Evolutionary conservation across 768 basidiomycete species (phyloP).

Genomic region (Gymnopilus dilepis): DNA sequence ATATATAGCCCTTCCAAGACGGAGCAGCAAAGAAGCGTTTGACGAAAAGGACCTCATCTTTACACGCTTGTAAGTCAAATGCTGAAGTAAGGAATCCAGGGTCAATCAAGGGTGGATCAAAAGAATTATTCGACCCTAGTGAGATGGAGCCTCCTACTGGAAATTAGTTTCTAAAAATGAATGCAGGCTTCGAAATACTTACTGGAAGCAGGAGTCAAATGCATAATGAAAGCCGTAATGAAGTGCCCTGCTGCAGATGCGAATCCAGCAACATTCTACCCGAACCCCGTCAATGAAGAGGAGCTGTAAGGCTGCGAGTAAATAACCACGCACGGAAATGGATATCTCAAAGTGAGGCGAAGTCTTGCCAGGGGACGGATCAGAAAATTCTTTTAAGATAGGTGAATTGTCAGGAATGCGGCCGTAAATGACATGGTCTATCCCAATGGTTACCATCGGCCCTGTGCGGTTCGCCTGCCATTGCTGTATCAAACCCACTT

Average conservation of each 20-base stretch:
- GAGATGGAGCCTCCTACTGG: slow-evolving; percentile 27
- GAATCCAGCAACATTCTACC: slow-evolving; percentile 1
- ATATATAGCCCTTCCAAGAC: slow-evolving; percentile 33
- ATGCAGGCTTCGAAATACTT: slow-evolving; percentile 9
- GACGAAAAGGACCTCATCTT: slow-evolving; percentile 23
- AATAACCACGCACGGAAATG: slow-evolving; percentile 5
- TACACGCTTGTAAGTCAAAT: slow-evolving; percentile 31
- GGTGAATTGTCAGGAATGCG: slow-evolving; percentile 3
- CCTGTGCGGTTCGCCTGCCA: slow-evolving; percentile 1
- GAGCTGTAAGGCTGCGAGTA: background rate
- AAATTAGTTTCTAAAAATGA: slow-evolving; percentile 10
- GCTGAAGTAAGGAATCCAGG: slow-evolving; percentile 44
- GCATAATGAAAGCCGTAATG: background rate
- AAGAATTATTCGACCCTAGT: slow-evolving; percentile 46
- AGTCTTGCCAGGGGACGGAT: slow-evolving; percentile 11
- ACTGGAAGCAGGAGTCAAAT: slow-evolving; percentile 11
- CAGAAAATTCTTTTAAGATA: background rate
- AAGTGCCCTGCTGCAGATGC: background rate
- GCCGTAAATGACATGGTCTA: slow-evolving; percentile 2
- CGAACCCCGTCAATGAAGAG: background rate
- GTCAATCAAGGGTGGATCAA: slow-evolving; percentile 51
- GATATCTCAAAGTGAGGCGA: slow-evolving; percentile 18
- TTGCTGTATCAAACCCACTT: slow-evolving; percentile 3
- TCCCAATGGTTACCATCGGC: slow-evolving; percentile 7
- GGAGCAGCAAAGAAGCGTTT: slow-evolving; percentile 24